Base-by-base conservation (phyloP, 78 protist genomes). In the Dictyostelium firmibasis region DNA sequence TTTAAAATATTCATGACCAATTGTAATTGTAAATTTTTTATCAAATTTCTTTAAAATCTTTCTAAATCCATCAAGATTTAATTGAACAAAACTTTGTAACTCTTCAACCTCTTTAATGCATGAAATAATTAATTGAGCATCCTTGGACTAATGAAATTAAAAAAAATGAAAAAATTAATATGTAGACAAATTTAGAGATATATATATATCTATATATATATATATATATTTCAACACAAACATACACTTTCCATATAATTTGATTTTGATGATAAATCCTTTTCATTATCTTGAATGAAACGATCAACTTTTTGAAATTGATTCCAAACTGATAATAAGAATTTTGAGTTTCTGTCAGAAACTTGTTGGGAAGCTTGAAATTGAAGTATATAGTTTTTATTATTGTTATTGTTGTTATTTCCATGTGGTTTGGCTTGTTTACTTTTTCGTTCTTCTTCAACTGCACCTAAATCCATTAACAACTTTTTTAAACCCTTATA, bases 11-110 rank as follows among this genome's bases (percentile, higher is more conserved):
- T 88, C 93, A 44, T 38, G n/a, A 23, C 93, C 93, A 88, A 88
- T 76, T 20, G 93, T 78, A 25, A 75, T 38, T 67, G 93, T 78
- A 16, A 75, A 67, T 18, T 88, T 88, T 27, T 88, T 88, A 47
- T 88, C 93, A 62, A 77, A 88, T 27, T 88, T 88, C 35, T 88
- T 88, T 27, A 88, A 67, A 6, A 88, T 88, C 86, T 88, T 88
- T 88, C 93, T 88, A 41, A 88, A 77, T 18, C 93, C 93, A 10
- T 88, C 93, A 36, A 62, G 64, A 64, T 88, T 88, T 41, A 88
- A 50, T 29, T 78, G 62, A 14, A 88, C 81, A 64, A 88, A 88
- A 20, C 3, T 31, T 25, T 57, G 27, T 67, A 79, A 43, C 18
- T 67, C 69, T 25, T 88, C 81, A 25, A 88, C 43, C 13, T 88